Evolutionary conservation across 2,329 filamentous ascomycete genomes (phyloP), one percentile per base, ranked within the genome.

Genomic region (Cordyceps fumosorosea): DNA sequence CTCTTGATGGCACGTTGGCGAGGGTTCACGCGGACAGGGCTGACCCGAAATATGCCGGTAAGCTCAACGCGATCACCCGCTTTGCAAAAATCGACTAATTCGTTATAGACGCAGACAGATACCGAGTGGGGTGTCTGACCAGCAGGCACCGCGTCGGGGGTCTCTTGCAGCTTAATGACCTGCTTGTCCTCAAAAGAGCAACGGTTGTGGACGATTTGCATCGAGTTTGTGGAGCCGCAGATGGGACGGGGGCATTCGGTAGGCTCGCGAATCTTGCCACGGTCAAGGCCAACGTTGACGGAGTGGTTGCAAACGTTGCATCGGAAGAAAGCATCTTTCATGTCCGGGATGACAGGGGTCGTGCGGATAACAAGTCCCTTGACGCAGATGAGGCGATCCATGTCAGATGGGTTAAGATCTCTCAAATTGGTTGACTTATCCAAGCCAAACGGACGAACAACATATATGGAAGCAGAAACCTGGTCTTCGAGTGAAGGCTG

Each of bases 301-400:
- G 90, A 93, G 75, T 97, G 91, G 70, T 92, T 91, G 77, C 95
- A 99, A 29, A 93, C 86, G 63, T 91, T 90, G 77, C 95, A 99
- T 66, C 91, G 89, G 84, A 99, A 99, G 78, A 96, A 97, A 0
- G 95, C 95, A 72, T 96, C 91, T 77, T 96, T 97, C 96, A 99
- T 99, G 70, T 99, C 95, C 0, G 95, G 95, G 66, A 99, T 98
- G 66, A 99, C 90, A 0, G 95, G 92, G 0, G 95, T 98, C 3
- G 95, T 90, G 65, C 95, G 88, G 70, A 99, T 99, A 64, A 99
- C 95, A 18, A 99, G 82, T 52, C 95, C 95, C 76, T 98, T 99
- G 76, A 99, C 88, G 67, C 89, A 91, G 67, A 99, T 89, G 66
- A 99, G 84, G 72, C 96, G 96, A 76, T 99, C 96, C 85, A 98